Conservation (phyloP, 2,329 filamentous ascomycete species). For the Periglandula ipomoeae region DNA sequence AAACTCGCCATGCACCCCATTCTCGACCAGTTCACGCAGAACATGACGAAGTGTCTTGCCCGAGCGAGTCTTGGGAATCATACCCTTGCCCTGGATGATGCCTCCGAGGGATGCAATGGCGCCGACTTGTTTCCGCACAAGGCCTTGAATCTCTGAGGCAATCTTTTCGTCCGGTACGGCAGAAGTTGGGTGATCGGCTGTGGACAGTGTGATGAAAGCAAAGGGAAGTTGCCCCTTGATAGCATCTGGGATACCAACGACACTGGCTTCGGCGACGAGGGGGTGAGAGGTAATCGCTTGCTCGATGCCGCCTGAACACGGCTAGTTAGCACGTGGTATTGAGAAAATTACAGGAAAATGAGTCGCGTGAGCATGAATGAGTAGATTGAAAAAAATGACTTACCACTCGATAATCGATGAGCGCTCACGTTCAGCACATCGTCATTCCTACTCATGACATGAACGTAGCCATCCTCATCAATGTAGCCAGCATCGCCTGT, state of each 20-base stretch:
- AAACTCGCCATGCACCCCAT: slow-evolving; percentile 64
- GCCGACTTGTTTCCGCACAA: slow-evolving; percentile 74
- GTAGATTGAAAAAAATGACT: slow-evolving; percentile 19
- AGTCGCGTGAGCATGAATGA: too few species aligned
- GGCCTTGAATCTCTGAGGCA: slow-evolving; percentile 55
- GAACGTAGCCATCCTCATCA: slow-evolving; percentile 60
- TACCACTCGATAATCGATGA: slow-evolving; percentile 80
- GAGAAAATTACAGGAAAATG: neutral
- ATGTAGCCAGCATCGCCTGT: slow-evolving; percentile 87
- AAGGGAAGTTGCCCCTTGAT: slow-evolving; percentile 90
- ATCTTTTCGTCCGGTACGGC: slow-evolving; percentile 39
- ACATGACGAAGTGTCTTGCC: slow-evolving; percentile 84
- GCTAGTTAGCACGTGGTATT: neutral
- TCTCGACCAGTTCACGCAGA: slow-evolving; percentile 74
- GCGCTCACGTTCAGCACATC: slow-evolving; percentile 96
- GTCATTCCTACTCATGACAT: slow-evolving; percentile 59
- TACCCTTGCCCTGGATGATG: slow-evolving; percentile 72
- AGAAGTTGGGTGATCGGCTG: slow-evolving; percentile 37
- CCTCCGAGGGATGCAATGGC: slow-evolving; percentile 80
- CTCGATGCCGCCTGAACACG: slow-evolving; percentile 63
- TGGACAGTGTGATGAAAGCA: slow-evolving; percentile 61
- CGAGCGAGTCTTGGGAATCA: slow-evolving; percentile 88
- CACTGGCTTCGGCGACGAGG: slow-evolving; percentile 70
- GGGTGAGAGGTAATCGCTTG: slow-evolving; percentile 81
- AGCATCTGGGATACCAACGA: slow-evolving; percentile 75